Conservation (phyloP, 2,329 filamentous ascomycete species). For the Monilinia polystroma region DNA sequence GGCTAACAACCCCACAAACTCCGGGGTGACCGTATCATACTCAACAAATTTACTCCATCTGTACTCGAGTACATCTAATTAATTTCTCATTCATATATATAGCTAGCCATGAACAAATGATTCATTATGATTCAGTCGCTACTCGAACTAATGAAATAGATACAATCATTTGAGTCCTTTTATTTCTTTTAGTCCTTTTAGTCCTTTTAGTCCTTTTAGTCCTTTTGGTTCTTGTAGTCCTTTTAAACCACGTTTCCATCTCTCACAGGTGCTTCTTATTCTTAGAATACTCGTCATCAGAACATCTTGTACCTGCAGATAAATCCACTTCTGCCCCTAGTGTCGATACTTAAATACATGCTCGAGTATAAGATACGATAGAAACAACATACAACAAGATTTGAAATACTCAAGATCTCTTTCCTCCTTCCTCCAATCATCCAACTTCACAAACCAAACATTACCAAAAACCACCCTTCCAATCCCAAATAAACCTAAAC, state of each 20-base stretch:
- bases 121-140: background rate
- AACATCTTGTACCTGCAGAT: conserved; percentile 14
- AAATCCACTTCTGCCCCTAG: conserved; percentile 11
- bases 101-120: too few relatives aligned
- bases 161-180: background rate
- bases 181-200: too few relatives aligned
- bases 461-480: background rate
- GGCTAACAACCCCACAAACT: conserved; percentile 9
- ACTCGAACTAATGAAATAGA: background rate
- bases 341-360: background rate
- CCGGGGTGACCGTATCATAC: conserved; percentile 15
- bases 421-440: background rate
- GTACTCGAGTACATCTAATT: background rate
- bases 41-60: background rate
- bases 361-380: background rate
- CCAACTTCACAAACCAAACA: background rate
- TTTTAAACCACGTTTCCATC: conserved; percentile 6
- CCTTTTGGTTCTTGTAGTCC: background rate
- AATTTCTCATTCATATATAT: background rate
- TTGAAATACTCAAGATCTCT: background rate
- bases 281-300: background rate
- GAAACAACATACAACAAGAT: background rate
- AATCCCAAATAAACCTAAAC: background rate
- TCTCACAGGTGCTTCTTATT: conserved; percentile 1
- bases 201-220: background rate